A percentile compares a stretch with the other conserved stretches of the same genome.
phyloP scores from a whole-genome alignment of 2,329 filamentous ascomycete genomes.

The Ilyonectria sp. region DNA sequence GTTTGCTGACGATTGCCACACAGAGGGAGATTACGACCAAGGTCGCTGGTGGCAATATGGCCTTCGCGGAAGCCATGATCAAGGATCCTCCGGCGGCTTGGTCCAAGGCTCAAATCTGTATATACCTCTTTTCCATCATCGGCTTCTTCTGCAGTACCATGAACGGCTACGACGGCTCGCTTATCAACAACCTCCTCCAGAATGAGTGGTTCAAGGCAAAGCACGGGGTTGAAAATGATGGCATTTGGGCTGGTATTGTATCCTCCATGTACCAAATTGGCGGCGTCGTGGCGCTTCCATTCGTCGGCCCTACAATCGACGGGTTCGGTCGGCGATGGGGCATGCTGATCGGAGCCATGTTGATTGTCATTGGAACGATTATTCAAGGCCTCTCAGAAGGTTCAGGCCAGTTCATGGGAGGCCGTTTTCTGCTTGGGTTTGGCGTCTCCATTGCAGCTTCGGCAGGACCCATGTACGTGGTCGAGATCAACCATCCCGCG shows the following conservation, averaged over 20 bases:
- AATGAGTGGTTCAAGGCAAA: slow-evolving; percentile 58
- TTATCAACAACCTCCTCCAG: slow-evolving; percentile 60
- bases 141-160: slow-evolving; percentile 63
- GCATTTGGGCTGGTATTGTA: slow-evolving; percentile 65
- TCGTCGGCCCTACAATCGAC: slow-evolving; percentile 63
- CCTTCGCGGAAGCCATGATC: slow-evolving; percentile 68
- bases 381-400: slow-evolving; percentile 60
- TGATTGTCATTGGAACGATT: slow-evolving; percentile 61
- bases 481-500: slow-evolving; percentile 63
- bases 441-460: slow-evolving; percentile 61
- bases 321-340: slow-evolving; percentile 61
- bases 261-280: slow-evolving; percentile 68
- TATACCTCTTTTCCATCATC: slow-evolving; percentile 62
- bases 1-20: neutral
- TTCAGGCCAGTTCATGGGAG: slow-evolving; percentile 64
- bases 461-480: slow-evolving; percentile 63
- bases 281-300: slow-evolving; percentile 61
- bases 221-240: slow-evolving; percentile 59
- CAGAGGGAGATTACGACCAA: slow-evolving; percentile 51
- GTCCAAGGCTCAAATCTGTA: slow-evolving; percentile 55
- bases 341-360: slow-evolving; percentile 53
- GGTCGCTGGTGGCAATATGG: slow-evolving; percentile 66
- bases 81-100: slow-evolving; percentile 65
- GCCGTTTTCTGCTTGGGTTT: slow-evolving; percentile 73
- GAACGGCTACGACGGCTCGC: slow-evolving; percentile 36